These are phyloP conservation scores for Ogataea naganishii DNA, from an alignment of 805 yeast genomes.

Conservation along the genomic window DNA sequence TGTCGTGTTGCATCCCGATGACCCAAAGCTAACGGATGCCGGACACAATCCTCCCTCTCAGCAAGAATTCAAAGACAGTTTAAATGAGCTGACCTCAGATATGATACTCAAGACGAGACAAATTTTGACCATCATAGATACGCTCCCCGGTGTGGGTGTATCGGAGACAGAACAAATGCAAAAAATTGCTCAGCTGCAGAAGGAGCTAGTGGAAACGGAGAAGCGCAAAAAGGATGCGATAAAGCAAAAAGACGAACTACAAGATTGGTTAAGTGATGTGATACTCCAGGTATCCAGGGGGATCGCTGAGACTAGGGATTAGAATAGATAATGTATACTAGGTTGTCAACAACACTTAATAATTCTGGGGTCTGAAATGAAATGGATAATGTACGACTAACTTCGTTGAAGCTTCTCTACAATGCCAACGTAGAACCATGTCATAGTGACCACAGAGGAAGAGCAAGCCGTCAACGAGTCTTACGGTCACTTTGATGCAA, in stretches of 20 bases:
- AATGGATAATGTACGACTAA: too few species aligned
- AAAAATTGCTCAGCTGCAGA: slow-evolving; percentile 52
- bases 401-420: too few species aligned
- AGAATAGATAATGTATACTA: slow-evolving; percentile 1
- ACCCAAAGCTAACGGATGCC: slow-evolving; percentile 56
- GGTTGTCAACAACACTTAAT: too few species aligned
- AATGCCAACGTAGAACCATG: too few species aligned
- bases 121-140: slow-evolving; percentile 74
- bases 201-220: slow-evolving; percentile 55
- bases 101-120: slow-evolving; percentile 81
- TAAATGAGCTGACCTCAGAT: slow-evolving; percentile 76
- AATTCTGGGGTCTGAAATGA: too few species aligned
- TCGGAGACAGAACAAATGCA: slow-evolving; percentile 65
- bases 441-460: too few species aligned
- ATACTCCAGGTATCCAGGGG: slow-evolving; percentile 54
- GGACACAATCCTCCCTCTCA: slow-evolving; percentile 36
- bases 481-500: too few species aligned
- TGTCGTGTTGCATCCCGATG: slow-evolving; percentile 35
- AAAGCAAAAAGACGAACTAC: slow-evolving; percentile 52
- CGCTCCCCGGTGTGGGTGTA: slow-evolving; percentile 89
- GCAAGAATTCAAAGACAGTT: slow-evolving; percentile 32
- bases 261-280: slow-evolving; percentile 55
- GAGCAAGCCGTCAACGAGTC: too few species aligned
- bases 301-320: slow-evolving; percentile 33
- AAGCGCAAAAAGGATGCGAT: slow-evolving; percentile 46